A percentile compares a stretch with the other conserved stretches of the same genome.
Evolutionary conservation across 257 asterid species (phyloP).

Genomic region (Lavandula angustifolia): DNA sequence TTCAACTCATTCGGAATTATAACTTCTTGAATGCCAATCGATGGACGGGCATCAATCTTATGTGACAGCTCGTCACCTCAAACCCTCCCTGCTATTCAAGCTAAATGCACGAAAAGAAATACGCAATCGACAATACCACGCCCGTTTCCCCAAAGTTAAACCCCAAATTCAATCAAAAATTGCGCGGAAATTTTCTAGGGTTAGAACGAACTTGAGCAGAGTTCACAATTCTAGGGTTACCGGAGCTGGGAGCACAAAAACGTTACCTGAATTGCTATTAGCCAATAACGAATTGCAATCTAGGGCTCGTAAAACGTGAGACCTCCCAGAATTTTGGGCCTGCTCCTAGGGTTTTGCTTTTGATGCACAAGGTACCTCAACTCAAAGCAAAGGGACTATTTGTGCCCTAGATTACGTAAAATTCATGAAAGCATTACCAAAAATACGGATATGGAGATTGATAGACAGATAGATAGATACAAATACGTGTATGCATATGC

Average conservation of each 20-base stretch:
- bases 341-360: constrained; percentile 51
- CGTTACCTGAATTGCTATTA: constrained; percentile 50
- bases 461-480: constrained; percentile 24
- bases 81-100: constrained; percentile 37
- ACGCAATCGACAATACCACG: constrained; percentile 29
- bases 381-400: constrained; percentile 41
- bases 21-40: constrained; percentile 29
- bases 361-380: constrained; percentile 60
- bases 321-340: constrained; percentile 31
- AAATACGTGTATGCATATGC: constrained; percentile 30
- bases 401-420: constrained; percentile 37
- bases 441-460: constrained; percentile 25
- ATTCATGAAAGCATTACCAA: constrained; percentile 34
- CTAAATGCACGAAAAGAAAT: constrained; percentile 41
- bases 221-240: constrained; percentile 46
- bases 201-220: constrained; percentile 33
- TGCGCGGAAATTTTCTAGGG: constrained; percentile 41
- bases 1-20: constrained; percentile 27
- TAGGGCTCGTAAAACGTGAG: constrained; percentile 39
- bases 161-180: constrained; percentile 31
- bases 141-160: constrained; percentile 31
- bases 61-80: constrained; percentile 30
- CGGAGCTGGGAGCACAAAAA: constrained; percentile 30
- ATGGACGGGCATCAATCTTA: constrained; percentile 26
- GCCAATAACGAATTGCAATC: constrained; percentile 41